A percentile compares a stretch with the other conserved stretches of the same genome.
phyloP scores from a whole-genome alignment of 2,329 filamentous ascomycete species.

The Aurifilum marmelostoma region DNA sequence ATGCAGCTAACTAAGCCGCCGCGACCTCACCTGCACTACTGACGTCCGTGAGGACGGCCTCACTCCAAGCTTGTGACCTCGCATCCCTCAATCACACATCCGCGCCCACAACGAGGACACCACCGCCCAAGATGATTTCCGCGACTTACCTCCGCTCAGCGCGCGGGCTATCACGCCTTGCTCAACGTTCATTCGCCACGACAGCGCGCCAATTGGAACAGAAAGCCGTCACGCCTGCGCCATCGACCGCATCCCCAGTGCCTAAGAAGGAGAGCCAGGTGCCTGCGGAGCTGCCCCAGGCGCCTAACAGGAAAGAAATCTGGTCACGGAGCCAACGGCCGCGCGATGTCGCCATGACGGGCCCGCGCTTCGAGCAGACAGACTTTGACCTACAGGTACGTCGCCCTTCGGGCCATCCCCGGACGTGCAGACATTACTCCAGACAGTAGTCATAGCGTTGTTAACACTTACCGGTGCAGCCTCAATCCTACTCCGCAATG shows the following conservation, averaged over 20 bases:
- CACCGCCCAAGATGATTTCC: slow-evolving; percentile 48
- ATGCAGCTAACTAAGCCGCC: slow-evolving; percentile 12
- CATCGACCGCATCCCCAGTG: slow-evolving; percentile 47
- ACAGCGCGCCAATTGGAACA: slow-evolving; percentile 52
- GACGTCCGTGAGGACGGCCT: slow-evolving; percentile 20
- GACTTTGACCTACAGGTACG: slow-evolving; percentile 89
- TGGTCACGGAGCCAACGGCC: slow-evolving; percentile 90
- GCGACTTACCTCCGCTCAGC: slow-evolving; percentile 45
- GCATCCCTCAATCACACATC: slow-evolving; percentile 7
- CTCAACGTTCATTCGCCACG: slow-evolving; percentile 52
- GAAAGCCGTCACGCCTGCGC: slow-evolving; percentile 42
- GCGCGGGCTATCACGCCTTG: slow-evolving; percentile 47
- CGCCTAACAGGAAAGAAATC: slow-evolving; percentile 78
- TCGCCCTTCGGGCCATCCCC: not conserved
- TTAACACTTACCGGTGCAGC: slow-evolving; percentile 56
- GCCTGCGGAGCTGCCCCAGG: slow-evolving; percentile 66
- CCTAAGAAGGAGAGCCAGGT: slow-evolving; percentile 47
- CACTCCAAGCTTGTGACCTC: slow-evolving; percentile 20
- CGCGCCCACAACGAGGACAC: slow-evolving; percentile 20
- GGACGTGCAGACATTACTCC: not conserved
- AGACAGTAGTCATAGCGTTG: not conserved
- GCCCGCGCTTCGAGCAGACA: slow-evolving; percentile 96
- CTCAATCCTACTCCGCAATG: slow-evolving; percentile 86
- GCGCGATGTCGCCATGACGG: slow-evolving; percentile 82
- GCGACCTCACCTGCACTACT: slow-evolving; percentile 1